Percentiles rank a stretch among this genome's conserved stretches.
phyloP scores from a whole-genome alignment of 2,329 filamentous ascomycete species.

The Byssochlamys sp. region DNA sequence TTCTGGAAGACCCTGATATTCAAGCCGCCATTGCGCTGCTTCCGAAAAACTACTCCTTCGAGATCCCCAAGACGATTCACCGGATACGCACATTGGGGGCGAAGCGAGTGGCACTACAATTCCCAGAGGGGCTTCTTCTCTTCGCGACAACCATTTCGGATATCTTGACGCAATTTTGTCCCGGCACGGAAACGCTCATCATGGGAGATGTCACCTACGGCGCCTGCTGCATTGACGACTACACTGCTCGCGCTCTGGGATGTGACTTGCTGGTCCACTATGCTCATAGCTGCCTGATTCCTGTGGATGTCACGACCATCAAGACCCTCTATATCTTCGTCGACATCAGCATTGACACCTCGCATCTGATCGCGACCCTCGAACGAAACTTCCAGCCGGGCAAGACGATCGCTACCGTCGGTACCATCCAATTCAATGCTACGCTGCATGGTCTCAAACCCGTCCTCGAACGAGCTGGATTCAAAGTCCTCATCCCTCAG shows the following conservation, averaged over 20 bases:
- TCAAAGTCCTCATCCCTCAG: slow-evolving; percentile 77
- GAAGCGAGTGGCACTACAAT: slow-evolving; percentile 83
- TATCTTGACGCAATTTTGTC: slow-evolving; percentile 88
- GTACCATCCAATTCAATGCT: slow-evolving; percentile 97
- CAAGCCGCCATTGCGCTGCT: slow-evolving; percentile 79
- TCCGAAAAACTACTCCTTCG: slow-evolving; percentile 94
- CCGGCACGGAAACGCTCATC: slow-evolving; percentile 82
- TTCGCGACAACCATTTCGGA: slow-evolving; percentile 97
- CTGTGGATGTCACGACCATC: slow-evolving; percentile 91
- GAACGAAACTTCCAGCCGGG: slow-evolving; percentile 77
- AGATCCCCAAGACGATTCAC: slow-evolving; percentile 96
- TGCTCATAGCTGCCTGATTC: slow-evolving; percentile 90
- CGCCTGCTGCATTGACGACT: slow-evolving; percentile 97
- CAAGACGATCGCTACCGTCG: slow-evolving; percentile 84
- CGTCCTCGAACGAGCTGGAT: slow-evolving; percentile 72
- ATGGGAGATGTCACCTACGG: slow-evolving; percentile 99
- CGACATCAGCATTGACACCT: slow-evolving; percentile 88
- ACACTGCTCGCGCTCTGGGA: slow-evolving; percentile 83
- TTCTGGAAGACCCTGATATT: slow-evolving; percentile 73
- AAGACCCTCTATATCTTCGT: slow-evolving; percentile 97
- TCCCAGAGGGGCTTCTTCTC: slow-evolving; percentile 86
- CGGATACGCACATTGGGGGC: slow-evolving; percentile 71
- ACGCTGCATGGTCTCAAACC: slow-evolving; percentile 79
- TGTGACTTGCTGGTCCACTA: slow-evolving; percentile 95
- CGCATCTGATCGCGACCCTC: slow-evolving; percentile 75